Evolutionary conservation across 1,284 basidiomycete genomes (phyloP), one percentile per base, ranked within the genome.

Genomic region (Inonotus hispidus): DNA sequence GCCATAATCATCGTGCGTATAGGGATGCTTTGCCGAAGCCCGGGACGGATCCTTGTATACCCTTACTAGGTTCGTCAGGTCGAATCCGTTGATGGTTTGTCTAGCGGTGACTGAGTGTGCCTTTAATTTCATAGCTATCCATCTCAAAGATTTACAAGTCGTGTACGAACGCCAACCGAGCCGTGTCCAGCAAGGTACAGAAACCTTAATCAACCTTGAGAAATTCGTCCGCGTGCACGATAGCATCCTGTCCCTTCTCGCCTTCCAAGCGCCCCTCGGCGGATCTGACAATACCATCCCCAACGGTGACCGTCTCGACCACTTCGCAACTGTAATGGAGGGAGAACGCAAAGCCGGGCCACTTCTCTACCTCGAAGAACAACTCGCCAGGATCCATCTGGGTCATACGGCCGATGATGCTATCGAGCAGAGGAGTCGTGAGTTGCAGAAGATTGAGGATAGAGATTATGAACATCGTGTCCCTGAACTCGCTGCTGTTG

Each of bases 131-230:
- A 32, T 32, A 79, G 78, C 72, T 43, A 71, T 76, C 3, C 79
- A 80, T 61, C 66, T 80, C 6, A 73, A 71, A 35, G 74, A 77
- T 56, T 65, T 79, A 2, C 60, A 65, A 41, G 41, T n/a, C 56
- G 72, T 45, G 68, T 76, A 41, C 64, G 70, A 58, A 65, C 66
- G 53, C 64, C 73, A 58, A 69, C 71, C 68, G 63, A 57, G 46
- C 27, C 50, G 1, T 55, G 21, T 74, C 16, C 58, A 73, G 32
- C 57, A 69, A 14, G 71, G 74, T 39, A 71, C 71, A 16, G 67
- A 66, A n/a, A 65, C 69, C 1, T 64, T 79, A 56, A 75, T 81
- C 68, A 79, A 79, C 67, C 79, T 78, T 59, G 64, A 71, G 50
- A 75, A 77, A 37, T 78, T 76, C 62, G 58, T 66, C 59, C 69